Percentiles rank a stretch among this genome's conserved stretches.
Conservation (phyloP, 495 filamentous ascomycete species). For the Podospora appendiculata region DNA sequence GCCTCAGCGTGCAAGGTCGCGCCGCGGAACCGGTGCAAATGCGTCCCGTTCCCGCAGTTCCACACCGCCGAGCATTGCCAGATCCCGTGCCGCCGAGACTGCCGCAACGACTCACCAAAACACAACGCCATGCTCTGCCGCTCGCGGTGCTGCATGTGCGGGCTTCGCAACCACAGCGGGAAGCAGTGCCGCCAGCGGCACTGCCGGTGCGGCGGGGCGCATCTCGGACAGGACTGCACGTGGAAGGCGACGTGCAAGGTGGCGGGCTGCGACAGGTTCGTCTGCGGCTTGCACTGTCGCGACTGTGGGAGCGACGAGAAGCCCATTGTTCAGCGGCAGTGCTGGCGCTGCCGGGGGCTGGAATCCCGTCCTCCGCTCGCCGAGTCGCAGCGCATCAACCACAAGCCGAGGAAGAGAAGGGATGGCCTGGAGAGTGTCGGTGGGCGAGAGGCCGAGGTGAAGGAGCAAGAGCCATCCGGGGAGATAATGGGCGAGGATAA, state of each 20-base stretch:
- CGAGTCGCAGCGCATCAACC: too few species aligned
- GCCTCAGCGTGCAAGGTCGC: slow-evolving; percentile 21
- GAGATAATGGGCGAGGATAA: too few species aligned
- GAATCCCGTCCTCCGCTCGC: slow-evolving; percentile 1
- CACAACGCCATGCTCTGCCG: slow-evolving; percentile 28
- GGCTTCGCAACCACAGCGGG: slow-evolving; percentile 26
- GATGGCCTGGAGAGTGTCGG: too few species aligned
- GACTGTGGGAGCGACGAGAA: slow-evolving; percentile 10
- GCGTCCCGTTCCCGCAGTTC: slow-evolving; percentile 27
- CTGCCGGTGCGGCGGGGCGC: slow-evolving; percentile 26
- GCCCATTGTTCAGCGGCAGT: slow-evolving; percentile 26
- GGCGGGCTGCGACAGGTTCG: slow-evolving; percentile 19
- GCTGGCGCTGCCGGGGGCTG: slow-evolving; percentile 16
- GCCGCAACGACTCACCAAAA: slow-evolving; percentile 20
- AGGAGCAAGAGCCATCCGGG: too few species aligned
- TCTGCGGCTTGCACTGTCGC: slow-evolving; percentile 30
- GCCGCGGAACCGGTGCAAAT: slow-evolving; percentile 30
- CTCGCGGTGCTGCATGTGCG: slow-evolving; percentile 35
- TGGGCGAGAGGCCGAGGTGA: too few species aligned
- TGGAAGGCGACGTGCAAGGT: slow-evolving; percentile 30
- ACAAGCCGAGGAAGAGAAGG: too few species aligned
- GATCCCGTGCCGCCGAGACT: slow-evolving; percentile 24
- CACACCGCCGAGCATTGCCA: slow-evolving; percentile 22
- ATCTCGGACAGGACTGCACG: slow-evolving; percentile 31
- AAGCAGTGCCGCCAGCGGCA: slow-evolving; percentile 19